These are phyloP conservation scores for Cytidiella melzeri DNA, from an alignment of 768 basidiomycete genomes.

Conservation along the genomic window DNA sequence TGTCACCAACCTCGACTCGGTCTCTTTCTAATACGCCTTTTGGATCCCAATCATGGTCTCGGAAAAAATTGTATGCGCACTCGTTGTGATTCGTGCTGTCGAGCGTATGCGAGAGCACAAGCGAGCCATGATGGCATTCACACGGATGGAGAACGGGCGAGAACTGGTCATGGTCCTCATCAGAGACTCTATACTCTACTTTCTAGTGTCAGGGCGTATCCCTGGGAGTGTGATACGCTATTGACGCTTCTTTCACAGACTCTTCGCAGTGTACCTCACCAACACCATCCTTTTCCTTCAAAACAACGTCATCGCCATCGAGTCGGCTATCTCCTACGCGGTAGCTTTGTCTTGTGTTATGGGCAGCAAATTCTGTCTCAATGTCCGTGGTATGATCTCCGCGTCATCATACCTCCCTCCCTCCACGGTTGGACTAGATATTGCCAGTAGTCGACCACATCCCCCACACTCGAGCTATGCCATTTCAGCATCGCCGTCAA, in stretches of 20 bases:
- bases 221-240: too few species aligned
- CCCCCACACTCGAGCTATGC: too few species aligned
- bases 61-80: slow-evolving; percentile 44
- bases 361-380: slow-evolving; percentile 50
- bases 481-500: too few species aligned
- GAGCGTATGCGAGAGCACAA: slow-evolving; percentile 30
- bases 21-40: slow-evolving; percentile 41
- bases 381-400: slow-evolving; percentile 36
- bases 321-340: slow-evolving; percentile 53
- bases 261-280: slow-evolving; percentile 49
- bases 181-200: slow-evolving; percentile 52
- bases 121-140: slow-evolving; percentile 3
- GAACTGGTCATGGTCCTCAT: slow-evolving; percentile 45
- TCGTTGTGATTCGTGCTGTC: slow-evolving; percentile 47
- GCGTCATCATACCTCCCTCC: too few species aligned
- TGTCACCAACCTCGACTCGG: slow-evolving; percentile 27
- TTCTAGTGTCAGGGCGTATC: slow-evolving; percentile 47
- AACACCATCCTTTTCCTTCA: slow-evolving; percentile 29
- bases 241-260: slow-evolving; percentile 33
- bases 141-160: slow-evolving; percentile 36
- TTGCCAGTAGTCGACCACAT: too few species aligned
- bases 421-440: too few species aligned
- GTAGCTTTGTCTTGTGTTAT: slow-evolving; percentile 53
- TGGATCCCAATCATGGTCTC: slow-evolving; percentile 57
- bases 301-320: slow-evolving; percentile 26